These are phyloP conservation scores for Dryadomyces quercus-mongolicae DNA, from an alignment of 2,329 filamentous ascomycete species.

Conservation along the genomic window DNA sequence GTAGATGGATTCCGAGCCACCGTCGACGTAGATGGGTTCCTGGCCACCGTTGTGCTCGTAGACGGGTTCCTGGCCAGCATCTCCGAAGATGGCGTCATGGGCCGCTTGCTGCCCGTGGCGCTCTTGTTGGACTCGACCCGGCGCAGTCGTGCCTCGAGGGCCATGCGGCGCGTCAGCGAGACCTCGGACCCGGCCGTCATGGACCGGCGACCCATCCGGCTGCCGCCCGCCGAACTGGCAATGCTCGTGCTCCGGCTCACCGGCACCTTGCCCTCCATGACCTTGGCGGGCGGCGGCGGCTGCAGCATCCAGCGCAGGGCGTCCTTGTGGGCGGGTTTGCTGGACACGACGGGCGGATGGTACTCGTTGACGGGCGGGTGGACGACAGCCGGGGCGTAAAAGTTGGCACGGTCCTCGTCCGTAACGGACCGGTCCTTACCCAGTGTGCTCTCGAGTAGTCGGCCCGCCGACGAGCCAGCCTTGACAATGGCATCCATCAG, in stretches of 20 bases:
- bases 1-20: too few species aligned
- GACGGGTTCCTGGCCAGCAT: slow-evolving; percentile 8
- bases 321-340: slow-evolving; percentile 53
- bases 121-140: slow-evolving; percentile 8
- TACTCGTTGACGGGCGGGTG: slow-evolving; percentile 76
- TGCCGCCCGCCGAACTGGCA: slow-evolving; percentile 37
- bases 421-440: slow-evolving; percentile 34
- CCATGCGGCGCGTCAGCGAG: slow-evolving; percentile 8
- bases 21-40: slow-evolving; percentile 8
- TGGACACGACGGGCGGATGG: slow-evolving; percentile 73
- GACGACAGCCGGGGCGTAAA: slow-evolving; percentile 38
- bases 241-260: slow-evolving; percentile 51
- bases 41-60: slow-evolving; percentile 12
- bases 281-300: slow-evolving; percentile 74
- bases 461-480: slow-evolving; percentile 42
- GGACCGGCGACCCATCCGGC: slow-evolving; percentile 15
- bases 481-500: slow-evolving; percentile 47
- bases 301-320: slow-evolving; percentile 87
- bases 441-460: slow-evolving; percentile 39
- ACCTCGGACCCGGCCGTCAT: slow-evolving; percentile 5
- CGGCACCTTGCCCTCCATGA: slow-evolving; percentile 80
- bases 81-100: slow-evolving; percentile 9
- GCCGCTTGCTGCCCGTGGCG: not conserved
- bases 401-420: slow-evolving; percentile 38
- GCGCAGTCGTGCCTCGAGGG: slow-evolving; percentile 8